Conservation (phyloP, 768 basidiomycete genomes). For the Floccularia luteovirens region DNA sequence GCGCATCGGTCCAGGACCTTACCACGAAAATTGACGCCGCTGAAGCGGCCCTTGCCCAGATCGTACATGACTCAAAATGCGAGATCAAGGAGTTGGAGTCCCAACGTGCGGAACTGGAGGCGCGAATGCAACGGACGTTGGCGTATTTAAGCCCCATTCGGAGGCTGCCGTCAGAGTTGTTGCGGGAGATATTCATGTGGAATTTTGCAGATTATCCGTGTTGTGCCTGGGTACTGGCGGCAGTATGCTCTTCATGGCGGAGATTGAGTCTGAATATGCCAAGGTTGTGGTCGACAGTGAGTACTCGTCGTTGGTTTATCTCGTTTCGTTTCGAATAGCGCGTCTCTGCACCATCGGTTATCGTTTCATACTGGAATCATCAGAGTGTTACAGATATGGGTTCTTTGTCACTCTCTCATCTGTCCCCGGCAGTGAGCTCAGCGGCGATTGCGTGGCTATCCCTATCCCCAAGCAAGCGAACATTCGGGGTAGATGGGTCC, state of each 20-base stretch:
- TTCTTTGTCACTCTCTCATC: too few relatives aligned
- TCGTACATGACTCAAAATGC: slow-evolving; percentile 45
- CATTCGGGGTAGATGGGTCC: too few relatives aligned
- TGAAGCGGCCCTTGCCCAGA: slow-evolving; percentile 48
- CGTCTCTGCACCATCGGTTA: too few relatives aligned
- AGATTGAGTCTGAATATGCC: slow-evolving; percentile 59
- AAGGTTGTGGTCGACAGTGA: slow-evolving; percentile 70
- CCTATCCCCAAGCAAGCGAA: too few relatives aligned
- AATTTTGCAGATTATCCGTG: slow-evolving; percentile 66
- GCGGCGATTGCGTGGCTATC: too few relatives aligned
- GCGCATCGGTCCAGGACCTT: slow-evolving; percentile 25
- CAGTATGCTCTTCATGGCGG: slow-evolving; percentile 65
- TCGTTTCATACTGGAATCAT: too few relatives aligned
- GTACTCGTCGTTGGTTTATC: too few relatives aligned
- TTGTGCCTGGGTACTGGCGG: slow-evolving; percentile 68
- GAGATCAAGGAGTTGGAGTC: slow-evolving; percentile 46
- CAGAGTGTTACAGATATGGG: too few relatives aligned
- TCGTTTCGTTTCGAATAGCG: too few relatives aligned
- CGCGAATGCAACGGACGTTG: slow-evolving; percentile 37
- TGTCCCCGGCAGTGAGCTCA: too few relatives aligned
- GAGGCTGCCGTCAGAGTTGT: slow-evolving; percentile 63
- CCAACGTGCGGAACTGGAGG: slow-evolving; percentile 41
- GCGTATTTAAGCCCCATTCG: slow-evolving; percentile 71
- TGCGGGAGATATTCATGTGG: slow-evolving; percentile 64
- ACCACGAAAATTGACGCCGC: slow-evolving; percentile 40